Conservation (phyloP, 2,329 filamentous ascomycete species). For the Exophiala alcalophila region DNA sequence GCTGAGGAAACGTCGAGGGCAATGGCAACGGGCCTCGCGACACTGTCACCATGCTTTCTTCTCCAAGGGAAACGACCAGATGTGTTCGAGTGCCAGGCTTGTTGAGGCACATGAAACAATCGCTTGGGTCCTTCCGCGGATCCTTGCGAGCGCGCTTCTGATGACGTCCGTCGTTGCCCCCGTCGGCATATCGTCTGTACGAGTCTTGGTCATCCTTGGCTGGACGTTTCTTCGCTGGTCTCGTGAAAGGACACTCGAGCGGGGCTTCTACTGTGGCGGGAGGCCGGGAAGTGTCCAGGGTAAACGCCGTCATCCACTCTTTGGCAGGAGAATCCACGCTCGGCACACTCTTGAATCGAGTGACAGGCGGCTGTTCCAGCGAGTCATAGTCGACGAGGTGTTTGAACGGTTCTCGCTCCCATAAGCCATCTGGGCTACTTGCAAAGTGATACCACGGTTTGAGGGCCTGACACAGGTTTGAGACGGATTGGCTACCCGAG, state of each 20-base stretch:
- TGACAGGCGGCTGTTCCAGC: constrained; percentile 61
- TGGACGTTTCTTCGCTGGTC: constrained; percentile 53
- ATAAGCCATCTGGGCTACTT: constrained; percentile 67
- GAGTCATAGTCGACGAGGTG: constrained; percentile 40
- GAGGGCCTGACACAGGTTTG: constrained; percentile 72
- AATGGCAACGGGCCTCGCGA: constrained; percentile 86
- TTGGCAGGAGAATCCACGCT: constrained; percentile 72
- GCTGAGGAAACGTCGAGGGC: constrained; percentile 64
- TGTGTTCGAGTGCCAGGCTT: constrained; percentile 81
- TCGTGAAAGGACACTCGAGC: constrained; percentile 69
- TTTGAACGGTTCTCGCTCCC: constrained; percentile 84
- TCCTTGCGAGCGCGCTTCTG: constrained; percentile 44
- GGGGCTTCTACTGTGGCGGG: constrained; percentile 59
- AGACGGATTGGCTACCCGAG: constrained; percentile 62
- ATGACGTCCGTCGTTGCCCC: constrained; percentile 45
- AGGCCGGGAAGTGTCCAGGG: constrained; percentile 63
- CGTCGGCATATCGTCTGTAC: constrained; percentile 21
- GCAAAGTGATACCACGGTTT: constrained; percentile 93
- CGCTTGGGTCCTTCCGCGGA: constrained; percentile 58
- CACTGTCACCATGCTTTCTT: constrained; percentile 82
- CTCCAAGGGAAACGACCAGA: constrained; percentile 84
- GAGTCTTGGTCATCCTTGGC: constrained; percentile 39
- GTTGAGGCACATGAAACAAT: constrained; percentile 94
- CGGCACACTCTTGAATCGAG: constrained; percentile 87
- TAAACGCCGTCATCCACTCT: constrained; percentile 62